Evolutionary conservation across 2,329 filamentous ascomycete genomes (phyloP).

Genomic region (Arthrobotrys pseudoclavata): DNA sequence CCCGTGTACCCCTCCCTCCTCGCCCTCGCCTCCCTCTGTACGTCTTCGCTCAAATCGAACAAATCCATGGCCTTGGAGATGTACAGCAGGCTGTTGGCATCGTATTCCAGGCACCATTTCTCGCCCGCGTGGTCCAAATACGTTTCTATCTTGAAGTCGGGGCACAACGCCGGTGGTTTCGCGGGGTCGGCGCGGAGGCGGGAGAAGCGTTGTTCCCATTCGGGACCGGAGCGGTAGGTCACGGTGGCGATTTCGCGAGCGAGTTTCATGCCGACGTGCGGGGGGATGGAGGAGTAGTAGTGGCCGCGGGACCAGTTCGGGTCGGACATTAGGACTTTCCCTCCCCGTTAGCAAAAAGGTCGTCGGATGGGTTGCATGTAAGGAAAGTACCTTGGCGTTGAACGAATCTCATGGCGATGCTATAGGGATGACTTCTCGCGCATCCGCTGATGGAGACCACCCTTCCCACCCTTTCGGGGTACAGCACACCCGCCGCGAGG

Average conservation of each 20-base stretch:
- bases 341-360: background rate
- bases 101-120: conserved; percentile 97
- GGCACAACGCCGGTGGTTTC: conserved; percentile 92
- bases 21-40: conserved; percentile 74
- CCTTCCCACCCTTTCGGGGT: conserved; percentile 82
- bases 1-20: conserved; percentile 74
- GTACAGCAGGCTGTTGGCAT: conserved; percentile 94
- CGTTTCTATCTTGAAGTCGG: conserved; percentile 97
- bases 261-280: conserved; percentile 97
- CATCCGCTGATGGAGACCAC: conserved; percentile 94
- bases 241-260: conserved; percentile 97
- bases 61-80: conserved; percentile 99
- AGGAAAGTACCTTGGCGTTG: conserved; percentile 78
- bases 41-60: conserved; percentile 85
- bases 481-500: conserved; percentile 85
- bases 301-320: conserved; percentile 96
- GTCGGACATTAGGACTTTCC: conserved; percentile 94
- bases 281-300: conserved; percentile 89
- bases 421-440: conserved; percentile 94
- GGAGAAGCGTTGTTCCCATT: conserved; percentile 97
- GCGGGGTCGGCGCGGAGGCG: conserved; percentile 85
- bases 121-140: conserved; percentile 98
- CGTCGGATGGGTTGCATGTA: background rate
- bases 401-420: conserved; percentile 97
- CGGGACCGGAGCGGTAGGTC: conserved; percentile 94